Evolutionary conservation across 345 rosid genomes (phyloP), one percentile per base, ranked within the genome.

Genomic region (Aethionema arabicum): DNA sequence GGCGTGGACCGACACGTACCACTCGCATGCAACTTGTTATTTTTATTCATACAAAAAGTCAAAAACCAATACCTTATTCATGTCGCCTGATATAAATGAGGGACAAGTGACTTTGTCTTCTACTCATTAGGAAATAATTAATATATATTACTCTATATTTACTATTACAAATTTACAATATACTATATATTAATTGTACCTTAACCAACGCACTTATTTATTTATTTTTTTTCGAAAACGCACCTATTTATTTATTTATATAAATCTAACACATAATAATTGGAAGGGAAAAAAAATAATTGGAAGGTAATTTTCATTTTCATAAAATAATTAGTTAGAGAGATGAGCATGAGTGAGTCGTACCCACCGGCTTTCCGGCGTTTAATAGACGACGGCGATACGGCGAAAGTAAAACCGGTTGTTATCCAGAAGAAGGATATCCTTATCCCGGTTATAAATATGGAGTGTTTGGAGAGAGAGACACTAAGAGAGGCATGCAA

Each of bases 311-410:
- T 21, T 21, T n/a, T n/a, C n/a, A n/a, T n/a, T n/a, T n/a, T 21
- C 27, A 21, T 21, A 21, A 21, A 21, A 21, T 15, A 5, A 55
- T 29, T 5, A 42, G 13, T 35, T 2, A 67, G 31, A 53, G 63
- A 63, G 52, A 76, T 72, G 69, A 70, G 56, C 30, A 57, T 12
- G 68, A 67, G 31, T 3, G 80, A 68, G 42, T 83, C 88, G 43
- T 78, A 78, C 64, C 88, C 88, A 51, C 88, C 85, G 16, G 59
- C 64, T 13, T 72, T 77, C 51, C 78, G 77, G 54, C 49, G 63
- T 9, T 52, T 42, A 38, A 40, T 48, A n/a, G 58, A 36, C 43
- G 45, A 36, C 43, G 54, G 9, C 29, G 52, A 46, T 56, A 52
- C 67, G 49, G 40, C 55, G 11, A 55, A 57, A 51, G 11, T 41